Conservation (phyloP, 2,329 filamentous ascomycete species). For the Ophiocordyceps australis region DNA sequence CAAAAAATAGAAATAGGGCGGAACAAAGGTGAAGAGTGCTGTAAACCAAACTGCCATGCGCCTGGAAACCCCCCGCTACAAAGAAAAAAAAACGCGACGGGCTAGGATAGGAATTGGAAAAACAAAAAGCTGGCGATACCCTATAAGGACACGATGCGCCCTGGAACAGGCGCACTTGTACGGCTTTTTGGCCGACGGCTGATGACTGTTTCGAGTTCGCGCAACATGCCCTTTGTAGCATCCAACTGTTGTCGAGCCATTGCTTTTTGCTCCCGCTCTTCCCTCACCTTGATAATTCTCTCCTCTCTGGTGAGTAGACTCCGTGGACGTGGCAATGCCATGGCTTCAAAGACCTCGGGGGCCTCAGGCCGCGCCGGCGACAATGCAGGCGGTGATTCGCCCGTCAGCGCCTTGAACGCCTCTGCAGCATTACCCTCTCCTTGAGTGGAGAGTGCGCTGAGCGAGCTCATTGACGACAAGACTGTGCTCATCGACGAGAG, state of each 20-base stretch:
- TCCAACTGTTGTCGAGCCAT: constrained; percentile 57
- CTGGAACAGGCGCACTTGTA: constrained; percentile 14
- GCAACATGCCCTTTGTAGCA: constrained; percentile 74
- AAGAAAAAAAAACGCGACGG: no score
- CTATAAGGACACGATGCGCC: constrained; percentile 24
- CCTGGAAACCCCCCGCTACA: no score
- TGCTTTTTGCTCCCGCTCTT: constrained; percentile 63
- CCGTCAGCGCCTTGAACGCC: constrained; percentile 63
- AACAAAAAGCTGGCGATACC: no score
- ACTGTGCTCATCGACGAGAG: constrained; percentile 42
- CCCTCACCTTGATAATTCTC: constrained; percentile 70
- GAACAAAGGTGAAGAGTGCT: no score
- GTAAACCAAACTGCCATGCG: no score
- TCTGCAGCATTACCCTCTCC: constrained; percentile 32
- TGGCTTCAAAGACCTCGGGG: constrained; percentile 79
- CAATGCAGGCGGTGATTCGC: constrained; percentile 39
- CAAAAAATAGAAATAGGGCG: no score
- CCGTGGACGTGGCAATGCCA: constrained; percentile 54
- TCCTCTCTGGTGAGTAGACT: constrained; percentile 68
- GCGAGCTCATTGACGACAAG: constrained; percentile 39
- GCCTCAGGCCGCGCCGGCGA: constrained; percentile 41
- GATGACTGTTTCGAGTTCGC: constrained; percentile 84
- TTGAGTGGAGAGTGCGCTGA: constrained; percentile 49
- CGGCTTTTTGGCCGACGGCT: constrained; percentile 26
- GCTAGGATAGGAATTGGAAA: no score